Base-by-base conservation (phyloP, 1,284 basidiomycete species). In the Melampsora larici-populina region DNA sequence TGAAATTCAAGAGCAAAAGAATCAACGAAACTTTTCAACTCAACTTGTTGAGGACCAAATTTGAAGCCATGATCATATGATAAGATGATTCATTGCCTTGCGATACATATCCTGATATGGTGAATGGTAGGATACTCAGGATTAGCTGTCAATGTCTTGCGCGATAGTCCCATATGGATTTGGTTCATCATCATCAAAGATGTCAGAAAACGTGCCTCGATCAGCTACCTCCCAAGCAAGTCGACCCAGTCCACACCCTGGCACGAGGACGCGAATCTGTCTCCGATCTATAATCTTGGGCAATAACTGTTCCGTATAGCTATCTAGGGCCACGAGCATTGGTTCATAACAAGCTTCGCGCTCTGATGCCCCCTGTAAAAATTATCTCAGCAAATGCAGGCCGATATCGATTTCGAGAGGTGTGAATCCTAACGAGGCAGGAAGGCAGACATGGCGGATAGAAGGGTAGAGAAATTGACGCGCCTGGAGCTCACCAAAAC, bases 11-110 rank as follows among this genome's bases (percentile, higher is more conserved):
- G 43, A 43, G 43, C 15, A 11, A 15, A 43, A 15, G 11, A 11
- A 43, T 2, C 15, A 3, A 43, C 15, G 43, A 43, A 43, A 43
- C 5, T 15, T 15, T 8, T 15, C 43, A 43, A 43, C 43, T 84
- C 26, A 80, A 92, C 91, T 87, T 88, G 82, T 93, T 93, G 48
- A 95, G 85, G 33, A 94, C 89, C 82, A 91, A 91, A 82, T 90
- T 91, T 7, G 92, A 93, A 1, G 90, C 87, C 0, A 95, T 87
- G 11, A 95, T 87, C 93, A 95, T 96, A 85, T 92, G 94, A 79
- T 94, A 91, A 46, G 92, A 94, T 83, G 95, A 96, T 84, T 97
- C 94, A 83, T 96, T 97, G 11, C 91, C 94, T 84, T 94, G 92
- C 78, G 90, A 91, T 4, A 90, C 85, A 81, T 94, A 95, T 11